Base-by-base conservation (phyloP, 495 filamentous ascomycete species). In the Parathielavia appendiculata region DNA sequence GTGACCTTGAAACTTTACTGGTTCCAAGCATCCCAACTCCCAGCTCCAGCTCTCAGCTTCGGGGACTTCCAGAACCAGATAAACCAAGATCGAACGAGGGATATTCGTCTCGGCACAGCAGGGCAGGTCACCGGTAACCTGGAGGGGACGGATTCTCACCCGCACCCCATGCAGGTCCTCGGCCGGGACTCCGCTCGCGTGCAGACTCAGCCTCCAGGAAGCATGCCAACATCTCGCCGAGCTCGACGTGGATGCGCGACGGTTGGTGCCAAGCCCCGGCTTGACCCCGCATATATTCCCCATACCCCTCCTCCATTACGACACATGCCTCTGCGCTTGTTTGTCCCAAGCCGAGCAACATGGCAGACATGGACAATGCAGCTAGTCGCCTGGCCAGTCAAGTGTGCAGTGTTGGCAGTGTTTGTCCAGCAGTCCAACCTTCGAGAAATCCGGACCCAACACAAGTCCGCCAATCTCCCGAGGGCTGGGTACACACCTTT, bases 281-380 rank as follows among this genome's bases (percentile, higher is more conserved):
- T 11, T 7, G 16, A 54, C 52, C 52, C 52, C 52, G 52, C 51
- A 54, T 20, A 17, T 17, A 12, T 20, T n/a, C 39, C 39, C 39
- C 12, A 4, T 41, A 12, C 19, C 19, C 43, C 45, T 40, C 41
- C 52, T 45, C 52, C 40, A 45, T 54, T 54, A 54, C 51, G 51
- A 43, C 51, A 54, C 23, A 0, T n/a, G 20, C 38, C 32, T 3
- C 14, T 12, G 20, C 20, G 32, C 5, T 5, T 3, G 12, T 22
- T 38, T 17, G 26, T 35, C 30, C n/a, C 34, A 10, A 38, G 32
- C 30, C 17, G 47, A 20, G 47, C 35, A 32, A 36, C 10, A 32
- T 30, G 26, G 6, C 22, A 48, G 22, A 23, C 22, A 43, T 5
- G 1, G 16, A 14, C 45, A 13, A 30, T 23, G 45, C 12, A 48